phyloP scores from a whole-genome alignment of 2,329 filamentous ascomycete species.

The Phialocephala subalpina region DNA sequence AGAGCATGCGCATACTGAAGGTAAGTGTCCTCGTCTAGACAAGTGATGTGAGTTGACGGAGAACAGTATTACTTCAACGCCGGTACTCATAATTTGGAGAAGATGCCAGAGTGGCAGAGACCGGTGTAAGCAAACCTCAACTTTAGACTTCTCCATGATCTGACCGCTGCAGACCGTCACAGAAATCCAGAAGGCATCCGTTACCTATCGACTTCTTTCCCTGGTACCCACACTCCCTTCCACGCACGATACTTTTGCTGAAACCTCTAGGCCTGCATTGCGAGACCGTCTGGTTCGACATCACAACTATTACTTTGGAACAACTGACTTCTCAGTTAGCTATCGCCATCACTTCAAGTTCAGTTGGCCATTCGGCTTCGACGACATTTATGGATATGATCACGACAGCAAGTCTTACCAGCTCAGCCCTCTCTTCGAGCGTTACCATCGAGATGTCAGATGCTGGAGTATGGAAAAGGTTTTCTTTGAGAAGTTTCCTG shows the following conservation, averaged over 20 bases:
- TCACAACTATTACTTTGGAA: slow-evolving; percentile 28
- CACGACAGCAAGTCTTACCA: slow-evolving; percentile 18
- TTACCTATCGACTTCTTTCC: slow-evolving; percentile 33
- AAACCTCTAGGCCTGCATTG: slow-evolving; percentile 19
- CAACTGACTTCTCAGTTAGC: slow-evolving; percentile 22
- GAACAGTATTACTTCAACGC: slow-evolving; percentile 30
- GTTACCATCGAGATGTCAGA: slow-evolving; percentile 25
- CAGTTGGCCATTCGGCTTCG: slow-evolving; percentile 29
- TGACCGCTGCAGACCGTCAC: slow-evolving; percentile 16
- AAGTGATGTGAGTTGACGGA: background rate
- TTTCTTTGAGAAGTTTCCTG: slow-evolving; percentile 32
- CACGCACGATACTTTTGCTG: background rate
- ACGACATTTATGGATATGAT: slow-evolving; percentile 27
- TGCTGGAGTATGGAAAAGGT: slow-evolving; percentile 28
- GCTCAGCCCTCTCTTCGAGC: slow-evolving; percentile 28
- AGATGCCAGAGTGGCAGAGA: slow-evolving; percentile 32
- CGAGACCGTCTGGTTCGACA: slow-evolving; percentile 30
- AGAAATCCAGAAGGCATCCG: slow-evolving; percentile 29
- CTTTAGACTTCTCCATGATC: background rate
- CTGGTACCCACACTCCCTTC: slow-evolving; percentile 16
- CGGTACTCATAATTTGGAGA: slow-evolving; percentile 24
- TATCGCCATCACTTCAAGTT: slow-evolving; percentile 33
- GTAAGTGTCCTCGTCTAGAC: slow-evolving; percentile 1
- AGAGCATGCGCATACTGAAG: slow-evolving; percentile 31
- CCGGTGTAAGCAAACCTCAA: slow-evolving; percentile 23